Percentiles rank a stretch among this genome's conserved stretches.
Conservation (phyloP, 768 basidiomycete genomes). For the Xanthoconium purpureum region DNA sequence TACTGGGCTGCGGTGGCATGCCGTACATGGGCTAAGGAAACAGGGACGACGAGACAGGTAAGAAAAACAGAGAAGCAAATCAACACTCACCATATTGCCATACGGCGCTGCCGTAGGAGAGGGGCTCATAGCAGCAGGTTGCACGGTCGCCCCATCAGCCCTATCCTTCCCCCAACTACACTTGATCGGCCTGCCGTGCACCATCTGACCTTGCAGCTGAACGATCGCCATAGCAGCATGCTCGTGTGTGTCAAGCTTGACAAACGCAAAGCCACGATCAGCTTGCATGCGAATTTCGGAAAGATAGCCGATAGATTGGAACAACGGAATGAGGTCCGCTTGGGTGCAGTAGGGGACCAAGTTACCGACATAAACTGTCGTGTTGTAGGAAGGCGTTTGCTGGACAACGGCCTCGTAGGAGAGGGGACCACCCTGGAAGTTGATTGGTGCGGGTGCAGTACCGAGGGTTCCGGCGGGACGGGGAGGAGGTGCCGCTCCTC, state of each 20-base stretch:
- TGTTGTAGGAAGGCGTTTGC: constrained; percentile 92
- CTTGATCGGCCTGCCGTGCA: constrained; percentile 96
- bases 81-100: constrained; percentile 63
- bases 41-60: neutral
- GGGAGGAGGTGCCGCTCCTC: constrained; percentile 33
- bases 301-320: constrained; percentile 98
- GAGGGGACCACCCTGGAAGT: constrained; percentile 84
- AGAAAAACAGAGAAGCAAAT: neutral
- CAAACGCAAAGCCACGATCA: constrained; percentile 97
- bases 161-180: constrained; percentile 99
- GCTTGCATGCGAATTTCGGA: constrained; percentile 99
- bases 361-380: constrained; percentile 98
- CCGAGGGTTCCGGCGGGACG: constrained; percentile 48
- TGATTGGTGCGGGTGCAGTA: constrained; percentile 82
- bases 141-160: constrained; percentile 63
- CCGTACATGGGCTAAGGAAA: constrained; percentile 76
- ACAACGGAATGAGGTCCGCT: constrained; percentile 94
- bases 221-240: constrained; percentile 98
- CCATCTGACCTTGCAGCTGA: constrained; percentile 94
- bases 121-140: constrained; percentile 55
- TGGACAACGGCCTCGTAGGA: constrained; percentile 91
- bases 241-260: constrained; percentile 97
- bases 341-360: constrained; percentile 96
- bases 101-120: constrained; percentile 62
- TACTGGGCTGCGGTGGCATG: constrained; percentile 79